These are phyloP conservation scores for Auricularia sp. DNA, from an alignment of 768 basidiomycete genomes.

Conservation along the genomic window DNA sequence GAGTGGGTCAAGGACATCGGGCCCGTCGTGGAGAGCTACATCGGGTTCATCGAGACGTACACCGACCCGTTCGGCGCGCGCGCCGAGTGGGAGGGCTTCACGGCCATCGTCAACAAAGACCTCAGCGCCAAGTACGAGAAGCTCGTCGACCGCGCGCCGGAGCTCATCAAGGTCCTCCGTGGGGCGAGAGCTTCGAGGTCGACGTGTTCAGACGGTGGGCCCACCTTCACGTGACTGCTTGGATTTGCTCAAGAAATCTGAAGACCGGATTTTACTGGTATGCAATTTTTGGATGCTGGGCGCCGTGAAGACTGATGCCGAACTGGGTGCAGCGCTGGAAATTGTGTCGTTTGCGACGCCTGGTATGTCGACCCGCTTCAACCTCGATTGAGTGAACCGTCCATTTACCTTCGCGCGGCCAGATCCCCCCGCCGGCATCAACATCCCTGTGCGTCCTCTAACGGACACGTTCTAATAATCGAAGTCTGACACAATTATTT, in stretches of 20 bases:
- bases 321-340: slow-evolving; percentile 51
- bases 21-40: slow-evolving; percentile 80
- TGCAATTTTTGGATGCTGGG: not conserved
- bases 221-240: no score
- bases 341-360: slow-evolving; percentile 67
- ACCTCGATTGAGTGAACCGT: no score
- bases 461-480: slow-evolving; percentile 35
- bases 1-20: slow-evolving; percentile 83
- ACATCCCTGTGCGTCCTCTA: slow-evolving; percentile 21
- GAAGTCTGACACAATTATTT: no score
- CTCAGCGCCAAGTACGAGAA: slow-evolving; percentile 73
- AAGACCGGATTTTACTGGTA: slow-evolving; percentile 62
- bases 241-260: slow-evolving; percentile 11
- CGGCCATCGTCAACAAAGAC: slow-evolving; percentile 78
- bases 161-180: slow-evolving; percentile 46
- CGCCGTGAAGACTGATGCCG: not conserved
- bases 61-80: slow-evolving; percentile 86
- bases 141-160: slow-evolving; percentile 66
- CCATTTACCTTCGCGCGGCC: no score
- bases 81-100: slow-evolving; percentile 91
- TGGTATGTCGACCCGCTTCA: slow-evolving; percentile 38
- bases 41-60: slow-evolving; percentile 79
- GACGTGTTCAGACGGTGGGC: slow-evolving; percentile 37
- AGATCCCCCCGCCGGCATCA: slow-evolving; percentile 59
- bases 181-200: slow-evolving; percentile 34